phyloP scores from a whole-genome alignment of 441 rosid species.

The Sinapis alba region DNA sequence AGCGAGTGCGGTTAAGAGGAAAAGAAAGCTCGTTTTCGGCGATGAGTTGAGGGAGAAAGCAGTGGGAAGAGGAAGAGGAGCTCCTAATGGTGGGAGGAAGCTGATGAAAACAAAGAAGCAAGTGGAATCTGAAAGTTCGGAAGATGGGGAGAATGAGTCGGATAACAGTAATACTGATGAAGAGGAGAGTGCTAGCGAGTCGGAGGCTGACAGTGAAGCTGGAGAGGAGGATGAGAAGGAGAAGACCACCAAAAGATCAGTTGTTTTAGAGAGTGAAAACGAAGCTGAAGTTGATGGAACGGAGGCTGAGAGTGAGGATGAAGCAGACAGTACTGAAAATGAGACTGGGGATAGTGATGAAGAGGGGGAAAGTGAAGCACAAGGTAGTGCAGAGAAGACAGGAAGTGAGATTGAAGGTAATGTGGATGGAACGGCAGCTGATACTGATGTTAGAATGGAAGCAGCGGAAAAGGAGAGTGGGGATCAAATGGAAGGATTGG shows the following conservation, averaged over 20 bases:
- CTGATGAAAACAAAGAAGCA: slow-evolving; percentile 27
- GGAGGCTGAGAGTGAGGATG: slow-evolving; percentile 35
- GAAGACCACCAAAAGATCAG: slow-evolving; percentile 24
- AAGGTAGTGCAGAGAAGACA: slow-evolving; percentile 34
- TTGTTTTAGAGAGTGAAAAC: slow-evolving; percentile 38
- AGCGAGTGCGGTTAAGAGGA: slow-evolving; percentile 43
- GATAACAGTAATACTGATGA: slow-evolving; percentile 38
- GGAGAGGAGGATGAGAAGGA: slow-evolving; percentile 38
- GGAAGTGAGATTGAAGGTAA: slow-evolving; percentile 33
- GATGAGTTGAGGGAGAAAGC: slow-evolving; percentile 18
- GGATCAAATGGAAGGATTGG: slow-evolving; percentile 28
- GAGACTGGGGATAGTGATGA: slow-evolving; percentile 36
- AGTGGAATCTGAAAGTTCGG: slow-evolving; percentile 42
- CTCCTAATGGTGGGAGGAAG: slow-evolving; percentile 17
- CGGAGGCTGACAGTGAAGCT: slow-evolving; percentile 39
- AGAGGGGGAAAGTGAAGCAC: slow-evolving; percentile 32
- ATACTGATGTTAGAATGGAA: slow-evolving; percentile 25
- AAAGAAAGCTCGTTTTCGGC: slow-evolving; percentile 58
- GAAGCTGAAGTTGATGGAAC: slow-evolving; percentile 34
- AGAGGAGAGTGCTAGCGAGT: slow-evolving; percentile 42
- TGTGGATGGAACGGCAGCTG: slow-evolving; percentile 21
- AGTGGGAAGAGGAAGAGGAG: slow-evolving; percentile 25
- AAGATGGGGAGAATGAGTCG: slow-evolving; percentile 37
- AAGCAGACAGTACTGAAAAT: slow-evolving; percentile 32
- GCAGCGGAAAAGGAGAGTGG: slow-evolving; percentile 21